Conservation (phyloP, 441 rosid genomes). For the Rhodomyrtus psidioides region DNA sequence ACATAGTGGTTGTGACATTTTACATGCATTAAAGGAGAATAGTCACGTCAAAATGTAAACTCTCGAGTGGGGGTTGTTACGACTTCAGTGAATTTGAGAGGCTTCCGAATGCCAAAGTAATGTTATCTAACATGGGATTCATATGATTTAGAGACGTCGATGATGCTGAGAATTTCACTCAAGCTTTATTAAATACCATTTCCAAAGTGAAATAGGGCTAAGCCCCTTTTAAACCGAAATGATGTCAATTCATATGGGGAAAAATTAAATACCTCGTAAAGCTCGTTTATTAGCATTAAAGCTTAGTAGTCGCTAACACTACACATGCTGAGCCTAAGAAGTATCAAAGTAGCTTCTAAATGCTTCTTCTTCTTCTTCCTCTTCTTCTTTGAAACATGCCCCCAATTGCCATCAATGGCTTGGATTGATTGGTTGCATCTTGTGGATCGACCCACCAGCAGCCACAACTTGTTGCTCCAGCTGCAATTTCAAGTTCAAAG, state of each 20-base stretch:
- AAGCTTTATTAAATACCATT: neutral
- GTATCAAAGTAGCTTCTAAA: neutral
- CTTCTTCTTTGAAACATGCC: neutral
- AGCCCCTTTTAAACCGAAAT: neutral
- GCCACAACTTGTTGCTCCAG: constrained; percentile 83
- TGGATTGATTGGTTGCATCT: constrained; percentile 21
- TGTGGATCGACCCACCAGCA: constrained; percentile 72
- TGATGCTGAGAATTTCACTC: neutral
- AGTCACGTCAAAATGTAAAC: too few relatives aligned
- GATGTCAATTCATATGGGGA: neutral
- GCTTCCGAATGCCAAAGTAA: neutral
- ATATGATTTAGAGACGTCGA: neutral
- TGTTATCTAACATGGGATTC: neutral
- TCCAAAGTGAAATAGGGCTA: neutral
- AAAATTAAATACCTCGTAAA: neutral
- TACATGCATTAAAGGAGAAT: too few relatives aligned
- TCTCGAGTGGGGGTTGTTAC: too few relatives aligned
- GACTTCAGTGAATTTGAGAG: too few relatives aligned
- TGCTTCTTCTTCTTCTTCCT: neutral
- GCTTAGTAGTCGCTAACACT: neutral
- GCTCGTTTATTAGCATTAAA: neutral
- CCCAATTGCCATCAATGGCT: constrained; percentile 20
- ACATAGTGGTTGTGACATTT: too few relatives aligned
- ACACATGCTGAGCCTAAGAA: neutral
- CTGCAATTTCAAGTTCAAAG: constrained; percentile 26